phyloP scores from a whole-genome alignment of 139 green algal genomes.

The Medakamo hakoo region DNA sequence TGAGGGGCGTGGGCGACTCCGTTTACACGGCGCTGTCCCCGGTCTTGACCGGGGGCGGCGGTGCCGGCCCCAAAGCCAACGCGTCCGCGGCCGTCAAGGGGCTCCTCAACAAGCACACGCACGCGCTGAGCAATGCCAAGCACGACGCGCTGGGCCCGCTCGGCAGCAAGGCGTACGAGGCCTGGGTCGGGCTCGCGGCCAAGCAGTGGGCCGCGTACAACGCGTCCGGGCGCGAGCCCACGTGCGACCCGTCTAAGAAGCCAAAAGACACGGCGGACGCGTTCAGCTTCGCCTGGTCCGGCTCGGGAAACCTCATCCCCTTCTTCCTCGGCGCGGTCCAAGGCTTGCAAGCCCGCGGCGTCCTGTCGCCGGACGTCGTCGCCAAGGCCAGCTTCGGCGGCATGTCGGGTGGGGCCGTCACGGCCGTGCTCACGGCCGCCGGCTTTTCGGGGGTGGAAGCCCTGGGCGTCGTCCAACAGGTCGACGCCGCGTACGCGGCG shows the following conservation, averaged over 20 bases:
- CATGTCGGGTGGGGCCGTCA: neutral
- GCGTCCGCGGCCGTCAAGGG: neutral
- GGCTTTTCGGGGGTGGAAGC: neutral
- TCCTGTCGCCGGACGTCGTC: neutral
- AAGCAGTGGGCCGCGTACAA: neutral
- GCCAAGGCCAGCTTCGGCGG: neutral
- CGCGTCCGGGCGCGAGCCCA: no score
- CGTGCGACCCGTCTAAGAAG: no score
- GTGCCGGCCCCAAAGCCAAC: neutral
- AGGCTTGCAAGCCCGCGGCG: neutral
- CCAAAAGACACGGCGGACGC: no score
- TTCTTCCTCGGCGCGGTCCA: neutral
- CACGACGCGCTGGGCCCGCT: no score
- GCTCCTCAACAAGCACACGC: neutral
- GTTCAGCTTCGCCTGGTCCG: no score
- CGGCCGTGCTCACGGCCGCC: neutral
- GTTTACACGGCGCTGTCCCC: neutral
- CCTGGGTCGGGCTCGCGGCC: no score
- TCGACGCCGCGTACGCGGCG: neutral
- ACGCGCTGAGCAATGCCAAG: no score
- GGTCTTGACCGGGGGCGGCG: neutral
- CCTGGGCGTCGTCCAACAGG: neutral
- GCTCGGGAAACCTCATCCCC: no score
- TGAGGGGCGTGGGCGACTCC: neutral
- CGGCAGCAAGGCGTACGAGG: no score